These are phyloP conservation scores for Solanum stenotomum DNA, from an alignment of 257 asterid genomes.

Conservation along the genomic window DNA sequence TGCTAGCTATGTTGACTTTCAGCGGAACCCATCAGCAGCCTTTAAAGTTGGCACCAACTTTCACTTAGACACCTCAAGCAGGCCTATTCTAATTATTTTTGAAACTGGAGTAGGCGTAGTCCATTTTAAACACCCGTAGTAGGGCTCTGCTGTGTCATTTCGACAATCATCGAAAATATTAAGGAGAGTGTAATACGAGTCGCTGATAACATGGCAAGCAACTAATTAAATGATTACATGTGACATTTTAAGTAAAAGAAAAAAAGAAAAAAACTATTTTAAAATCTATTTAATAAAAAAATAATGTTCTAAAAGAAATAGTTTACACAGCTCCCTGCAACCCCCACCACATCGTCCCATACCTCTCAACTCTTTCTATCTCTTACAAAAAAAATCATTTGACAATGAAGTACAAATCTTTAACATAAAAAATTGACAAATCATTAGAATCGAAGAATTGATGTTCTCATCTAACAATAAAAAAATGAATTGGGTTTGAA, in stretches of 20 bases:
- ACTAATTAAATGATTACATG: neutral
- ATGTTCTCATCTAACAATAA: neutral
- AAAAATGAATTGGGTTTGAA: neutral
- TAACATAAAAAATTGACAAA: neutral
- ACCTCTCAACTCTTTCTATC: neutral
- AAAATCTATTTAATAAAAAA: neutral
- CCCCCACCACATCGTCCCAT: neutral
- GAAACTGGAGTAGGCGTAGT: neutral
- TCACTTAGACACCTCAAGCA: neutral
- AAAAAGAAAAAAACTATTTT: neutral
- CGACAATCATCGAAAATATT: neutral
- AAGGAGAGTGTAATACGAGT: neutral
- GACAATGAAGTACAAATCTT: neutral
- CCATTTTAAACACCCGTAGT: neutral
- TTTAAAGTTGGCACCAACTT: neutral
- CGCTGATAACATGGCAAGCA: neutral
- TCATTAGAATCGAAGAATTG: neutral
- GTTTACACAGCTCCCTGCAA: neutral
- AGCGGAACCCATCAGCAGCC: neutral
- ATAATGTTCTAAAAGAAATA: neutral
- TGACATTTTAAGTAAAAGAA: neutral
- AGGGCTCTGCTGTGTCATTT: neutral
- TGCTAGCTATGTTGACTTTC: neutral
- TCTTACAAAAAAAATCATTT: neutral
- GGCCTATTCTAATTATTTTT: neutral